Evolutionary conservation across 2,329 filamentous ascomycete genomes (phyloP).

Genomic region (Aspergillus amoenus): DNA sequence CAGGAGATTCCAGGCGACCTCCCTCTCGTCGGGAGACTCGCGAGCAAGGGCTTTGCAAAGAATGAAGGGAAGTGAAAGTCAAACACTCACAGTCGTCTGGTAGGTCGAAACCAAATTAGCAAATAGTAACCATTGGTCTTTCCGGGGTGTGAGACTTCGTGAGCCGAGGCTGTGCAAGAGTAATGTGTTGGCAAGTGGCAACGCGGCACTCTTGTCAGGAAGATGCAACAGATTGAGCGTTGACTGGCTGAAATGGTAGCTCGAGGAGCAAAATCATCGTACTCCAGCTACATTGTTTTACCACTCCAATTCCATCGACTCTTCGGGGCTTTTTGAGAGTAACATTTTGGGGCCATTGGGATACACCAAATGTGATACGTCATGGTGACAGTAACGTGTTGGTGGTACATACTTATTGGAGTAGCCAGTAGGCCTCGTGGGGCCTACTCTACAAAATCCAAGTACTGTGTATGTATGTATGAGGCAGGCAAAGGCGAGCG

Average conservation of each 20-base stretch:
- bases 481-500: too few species aligned
- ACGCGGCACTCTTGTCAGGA: neutral
- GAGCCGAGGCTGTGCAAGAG: conserved; percentile 1
- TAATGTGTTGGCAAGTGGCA: neutral
- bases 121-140: neutral
- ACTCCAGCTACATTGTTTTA: neutral
- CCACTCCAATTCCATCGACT: neutral
- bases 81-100: neutral
- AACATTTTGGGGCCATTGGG: neutral
- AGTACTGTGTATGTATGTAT: too few species aligned
- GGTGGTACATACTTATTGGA: neutral
- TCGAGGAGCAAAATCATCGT: neutral
- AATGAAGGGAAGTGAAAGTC: conserved; percentile 8
- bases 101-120: neutral
- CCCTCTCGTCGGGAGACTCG: neutral
- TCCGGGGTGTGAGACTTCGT: neutral
- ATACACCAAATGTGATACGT: neutral
- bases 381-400: neutral
- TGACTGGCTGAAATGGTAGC: neutral
- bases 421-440: neutral
- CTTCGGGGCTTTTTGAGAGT: neutral
- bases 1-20: neutral
- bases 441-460: neutral
- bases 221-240: neutral
- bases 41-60: conserved; percentile 8